A percentile compares a stretch with the other conserved stretches of the same genome.
phyloP scores from a whole-genome alignment of 2,329 filamentous ascomycete genomes.

The Penicillium brevicompactum region DNA sequence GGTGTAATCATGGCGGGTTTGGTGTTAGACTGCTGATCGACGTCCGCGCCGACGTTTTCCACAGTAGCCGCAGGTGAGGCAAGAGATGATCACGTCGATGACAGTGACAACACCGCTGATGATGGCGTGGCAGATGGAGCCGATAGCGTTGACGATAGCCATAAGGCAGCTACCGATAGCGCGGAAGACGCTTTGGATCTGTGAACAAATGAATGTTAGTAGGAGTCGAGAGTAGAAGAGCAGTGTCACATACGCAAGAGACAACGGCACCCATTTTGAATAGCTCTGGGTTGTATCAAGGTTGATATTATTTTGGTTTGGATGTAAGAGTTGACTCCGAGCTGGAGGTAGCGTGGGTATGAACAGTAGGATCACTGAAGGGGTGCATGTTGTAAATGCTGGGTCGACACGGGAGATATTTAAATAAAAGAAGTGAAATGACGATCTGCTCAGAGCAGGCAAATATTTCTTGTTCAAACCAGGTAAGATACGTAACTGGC shows the following conservation, averaged over 20 bases:
- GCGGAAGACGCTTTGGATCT: slow-evolving; percentile 62
- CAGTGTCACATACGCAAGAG: slow-evolving; percentile 69
- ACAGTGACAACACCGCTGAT: slow-evolving; percentile 67
- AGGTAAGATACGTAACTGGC: slow-evolving; percentile 19
- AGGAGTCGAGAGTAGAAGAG: slow-evolving; percentile 18
- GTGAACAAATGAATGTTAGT: slow-evolving; percentile 14
- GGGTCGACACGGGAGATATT: slow-evolving; percentile 1
- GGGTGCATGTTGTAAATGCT: slow-evolving; percentile 27
- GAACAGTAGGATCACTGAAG: slow-evolving; percentile 30
- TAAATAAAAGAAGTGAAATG: slow-evolving; percentile 7
- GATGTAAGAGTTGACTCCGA: slow-evolving; percentile 16
- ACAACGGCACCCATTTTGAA: slow-evolving; percentile 77
- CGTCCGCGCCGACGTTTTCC: slow-evolving; percentile 31
- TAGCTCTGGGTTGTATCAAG: slow-evolving; percentile 10
- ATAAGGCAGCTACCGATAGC: slow-evolving; percentile 69
- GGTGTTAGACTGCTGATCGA: slow-evolving; percentile 24
- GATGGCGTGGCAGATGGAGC: slow-evolving; percentile 65
- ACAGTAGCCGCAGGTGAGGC: slow-evolving; percentile 55
- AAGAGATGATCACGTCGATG: slow-evolving; percentile 67
- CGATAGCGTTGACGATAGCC: slow-evolving; percentile 69
- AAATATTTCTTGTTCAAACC: neutral
- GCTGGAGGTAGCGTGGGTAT: slow-evolving; percentile 33
- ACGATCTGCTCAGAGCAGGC: slow-evolving; percentile 1
- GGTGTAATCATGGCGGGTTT: neutral
- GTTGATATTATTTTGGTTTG: slow-evolving; percentile 17